A percentile compares a stretch with the other conserved stretches of the same genome.
Evolutionary conservation across 371 early-diverging fungal genomes (phyloP).

Genomic region (Syncephalastrum racemosum): DNA sequence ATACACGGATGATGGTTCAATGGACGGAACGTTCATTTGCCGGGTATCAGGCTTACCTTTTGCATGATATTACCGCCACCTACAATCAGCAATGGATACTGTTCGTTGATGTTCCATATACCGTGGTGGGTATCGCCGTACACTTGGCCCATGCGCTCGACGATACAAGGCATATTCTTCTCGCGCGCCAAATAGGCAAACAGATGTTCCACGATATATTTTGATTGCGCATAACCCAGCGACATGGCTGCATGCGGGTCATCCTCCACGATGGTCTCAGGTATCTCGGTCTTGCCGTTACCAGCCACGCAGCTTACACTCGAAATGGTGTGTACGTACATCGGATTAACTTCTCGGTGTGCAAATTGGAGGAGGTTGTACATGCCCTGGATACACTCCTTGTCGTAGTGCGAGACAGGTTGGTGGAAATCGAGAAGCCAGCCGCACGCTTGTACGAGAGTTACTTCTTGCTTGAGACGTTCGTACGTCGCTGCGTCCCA

Average conservation of each 20-base stretch:
- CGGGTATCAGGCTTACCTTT: conserved; percentile 8
- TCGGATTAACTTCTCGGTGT: conserved; percentile 22
- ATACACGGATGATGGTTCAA: too few relatives aligned
- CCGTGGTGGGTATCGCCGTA: conserved; percentile 36
- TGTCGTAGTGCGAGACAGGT: conserved; percentile 26
- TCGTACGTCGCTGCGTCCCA: conserved; percentile 22
- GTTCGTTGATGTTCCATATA: conserved; percentile 40
- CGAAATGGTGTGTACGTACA: conserved; percentile 35
- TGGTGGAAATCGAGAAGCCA: conserved; percentile 36
- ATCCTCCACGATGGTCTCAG: conserved; percentile 25
- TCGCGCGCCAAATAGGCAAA: conserved; percentile 19
- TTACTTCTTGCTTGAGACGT: conserved; percentile 21
- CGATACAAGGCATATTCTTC: conserved; percentile 28
- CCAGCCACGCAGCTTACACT: conserved; percentile 29
- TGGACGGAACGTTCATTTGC: too few relatives aligned
- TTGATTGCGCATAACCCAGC: conserved; percentile 43
- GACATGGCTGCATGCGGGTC: conserved; percentile 26
- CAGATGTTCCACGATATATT: conserved; percentile 35
- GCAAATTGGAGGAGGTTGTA: conserved; percentile 34
- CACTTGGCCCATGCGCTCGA: conserved; percentile 40
- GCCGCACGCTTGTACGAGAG: conserved; percentile 30
- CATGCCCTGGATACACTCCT: conserved; percentile 28
- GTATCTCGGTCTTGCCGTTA: conserved; percentile 8
- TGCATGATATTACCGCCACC: conserved; percentile 31
- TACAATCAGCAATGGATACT: conserved; percentile 35